phyloP scores from a whole-genome alignment of 2,329 filamentous ascomycete species.

The Colletotrichum liriopes region DNA sequence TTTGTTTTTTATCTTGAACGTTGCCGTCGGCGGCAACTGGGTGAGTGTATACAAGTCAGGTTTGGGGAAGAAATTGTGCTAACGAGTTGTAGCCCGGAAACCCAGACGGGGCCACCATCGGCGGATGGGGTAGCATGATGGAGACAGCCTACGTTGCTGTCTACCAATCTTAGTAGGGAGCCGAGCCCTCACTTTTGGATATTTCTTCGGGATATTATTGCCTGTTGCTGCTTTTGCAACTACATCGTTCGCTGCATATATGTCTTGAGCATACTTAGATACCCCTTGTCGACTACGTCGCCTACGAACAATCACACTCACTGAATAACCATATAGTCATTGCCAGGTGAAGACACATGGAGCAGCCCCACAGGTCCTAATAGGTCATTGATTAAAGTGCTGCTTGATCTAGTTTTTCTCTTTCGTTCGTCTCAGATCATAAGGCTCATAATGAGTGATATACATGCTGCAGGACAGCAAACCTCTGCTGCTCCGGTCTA shows the following conservation, averaged over 20 bases:
- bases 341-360: neutral
- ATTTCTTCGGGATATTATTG: neutral
- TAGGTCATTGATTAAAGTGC: too few relatives aligned
- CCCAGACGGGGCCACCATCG: constrained; percentile 52
- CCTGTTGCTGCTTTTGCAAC: constrained; percentile 14
- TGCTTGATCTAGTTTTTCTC: neutral
- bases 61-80: neutral
- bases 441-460: neutral
- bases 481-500: too few relatives aligned
- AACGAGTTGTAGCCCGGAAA: constrained; percentile 48
- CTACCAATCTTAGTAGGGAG: constrained; percentile 48
- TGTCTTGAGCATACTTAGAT: constrained; percentile 22
- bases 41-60: constrained; percentile 47
- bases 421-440: neutral
- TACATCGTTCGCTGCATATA: constrained; percentile 29
- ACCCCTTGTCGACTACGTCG: constrained; percentile 11
- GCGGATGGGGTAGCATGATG: constrained; percentile 59
- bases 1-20: constrained; percentile 63
- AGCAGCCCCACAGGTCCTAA: neutral
- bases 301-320: constrained; percentile 1
- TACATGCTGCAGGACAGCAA: neutral
- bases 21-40: constrained; percentile 64
- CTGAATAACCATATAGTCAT: neutral
- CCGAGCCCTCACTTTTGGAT: neutral
- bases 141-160: constrained; percentile 58